These are phyloP conservation scores for Termitomyces sp. DNA, from an alignment of 768 basidiomycete species.

Conservation along the genomic window DNA sequence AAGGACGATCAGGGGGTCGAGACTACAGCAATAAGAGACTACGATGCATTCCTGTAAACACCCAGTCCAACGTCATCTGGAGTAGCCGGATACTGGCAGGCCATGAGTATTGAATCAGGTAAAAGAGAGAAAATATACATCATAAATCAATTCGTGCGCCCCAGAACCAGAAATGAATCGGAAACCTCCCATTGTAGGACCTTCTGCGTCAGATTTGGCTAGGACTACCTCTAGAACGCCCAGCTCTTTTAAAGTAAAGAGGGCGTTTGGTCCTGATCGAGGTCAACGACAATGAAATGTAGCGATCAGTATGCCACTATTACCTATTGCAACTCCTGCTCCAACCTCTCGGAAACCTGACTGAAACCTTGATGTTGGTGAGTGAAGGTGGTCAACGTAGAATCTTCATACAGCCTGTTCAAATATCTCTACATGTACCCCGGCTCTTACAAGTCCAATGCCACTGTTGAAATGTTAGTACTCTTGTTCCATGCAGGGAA, in stretches of 20 bases:
- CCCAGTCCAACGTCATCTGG: slow-evolving; percentile 38
- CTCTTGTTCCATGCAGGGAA: not conserved
- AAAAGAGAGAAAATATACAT: slow-evolving; percentile 27
- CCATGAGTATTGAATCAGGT: not conserved
- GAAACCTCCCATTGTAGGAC: slow-evolving; percentile 32
- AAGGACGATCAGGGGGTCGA: not conserved
- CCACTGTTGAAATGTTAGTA: slow-evolving; percentile 26
- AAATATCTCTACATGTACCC: slow-evolving; percentile 45
- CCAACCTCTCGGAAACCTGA: slow-evolving; percentile 49
- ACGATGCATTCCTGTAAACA: slow-evolving; percentile 34
- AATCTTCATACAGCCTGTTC: slow-evolving; percentile 43
- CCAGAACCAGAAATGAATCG: slow-evolving; percentile 40
- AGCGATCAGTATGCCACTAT: not conserved
- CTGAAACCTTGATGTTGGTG: slow-evolving; percentile 23
- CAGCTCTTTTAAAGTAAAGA: slow-evolving; percentile 41
- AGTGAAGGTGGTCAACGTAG: not conserved
- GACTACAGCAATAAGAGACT: not conserved
- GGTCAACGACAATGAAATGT: not conserved
- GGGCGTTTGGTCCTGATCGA: slow-evolving; percentile 44
- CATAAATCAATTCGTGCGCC: slow-evolving; percentile 43
- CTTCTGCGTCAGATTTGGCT: slow-evolving; percentile 29
- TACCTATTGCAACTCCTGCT: slow-evolving; percentile 50
- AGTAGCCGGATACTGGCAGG: slow-evolving; percentile 28
- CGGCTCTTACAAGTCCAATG: slow-evolving; percentile 36
- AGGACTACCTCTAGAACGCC: slow-evolving; percentile 43